phyloP scores from a whole-genome alignment of 2,329 filamentous ascomycete species.

The Diplodia intermedia region DNA sequence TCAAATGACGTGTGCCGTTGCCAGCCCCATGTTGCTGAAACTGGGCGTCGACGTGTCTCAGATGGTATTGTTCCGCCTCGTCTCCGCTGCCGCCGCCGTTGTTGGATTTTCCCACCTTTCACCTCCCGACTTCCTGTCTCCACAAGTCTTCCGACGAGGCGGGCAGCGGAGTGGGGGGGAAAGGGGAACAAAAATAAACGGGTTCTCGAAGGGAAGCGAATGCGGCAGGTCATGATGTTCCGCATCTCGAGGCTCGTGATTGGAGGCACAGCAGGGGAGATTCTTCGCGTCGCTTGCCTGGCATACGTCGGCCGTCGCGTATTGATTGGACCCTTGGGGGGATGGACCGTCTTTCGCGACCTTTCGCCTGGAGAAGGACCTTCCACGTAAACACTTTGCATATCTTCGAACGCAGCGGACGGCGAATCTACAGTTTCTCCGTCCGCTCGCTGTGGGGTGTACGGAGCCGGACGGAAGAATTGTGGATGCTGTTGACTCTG shows the following conservation, averaged over 20 bases:
- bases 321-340: conserved; percentile 7
- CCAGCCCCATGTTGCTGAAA: not conserved
- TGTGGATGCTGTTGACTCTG: conserved; percentile 1
- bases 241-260: not conserved
- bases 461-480: conserved; percentile 19
- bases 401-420: conserved; percentile 26
- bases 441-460: not conserved
- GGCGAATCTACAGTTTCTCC: not conserved
- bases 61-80: conserved; percentile 5
- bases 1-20: not conserved
- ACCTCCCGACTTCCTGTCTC: not conserved
- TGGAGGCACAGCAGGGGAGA: not conserved
- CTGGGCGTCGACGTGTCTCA: not conserved
- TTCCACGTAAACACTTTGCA: not conserved
- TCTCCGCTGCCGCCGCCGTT: not conserved
- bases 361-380: not conserved
- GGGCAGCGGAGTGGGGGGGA: too few species aligned
- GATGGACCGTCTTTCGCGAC: not conserved
- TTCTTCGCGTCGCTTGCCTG: conserved; percentile 6
- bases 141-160: not conserved
- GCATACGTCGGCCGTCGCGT: not conserved
- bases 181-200: not conserved
- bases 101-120: not conserved
- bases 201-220: not conserved
- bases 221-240: not conserved